Base-by-base conservation (phyloP, 306 rosid species). In the Boehmeria nivea region DNA sequence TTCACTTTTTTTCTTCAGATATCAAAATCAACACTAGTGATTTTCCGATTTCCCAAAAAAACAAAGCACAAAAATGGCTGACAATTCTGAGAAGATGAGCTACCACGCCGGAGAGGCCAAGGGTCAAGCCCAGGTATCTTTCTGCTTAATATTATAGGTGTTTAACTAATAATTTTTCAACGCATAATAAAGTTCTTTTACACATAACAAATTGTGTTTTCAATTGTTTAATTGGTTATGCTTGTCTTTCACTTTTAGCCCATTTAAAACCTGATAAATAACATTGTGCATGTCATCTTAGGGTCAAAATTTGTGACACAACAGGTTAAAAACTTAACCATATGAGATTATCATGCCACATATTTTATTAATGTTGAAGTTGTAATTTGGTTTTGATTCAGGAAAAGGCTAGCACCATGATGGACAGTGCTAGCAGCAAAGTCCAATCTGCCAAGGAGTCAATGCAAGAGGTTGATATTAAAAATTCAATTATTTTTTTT, bases 361-460 rank as follows among this genome's bases (percentile, higher is more conserved):
- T 31, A 10, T 2, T 31, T 31, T 4, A 31, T 31, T 31, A 31
- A 10, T 31, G 9, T 31, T 31, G 5, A 10, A 10, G 9, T 31
- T 31, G 36, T 48, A 4, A 19, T 31, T 40, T 36, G 46, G 24
- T 21, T 39, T 21, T 43, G n/a, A 18, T 12, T 53, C 64, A 82
- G 90, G 91, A 86, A 63, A 83, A 86, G 75, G 12, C 76, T 12
- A 66, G 27, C 64, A 64, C 19, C 55, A 24, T 86, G 62, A 33
- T 73, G 69, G 91, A 73, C 70, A 66, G 16, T 76, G 95, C 83
- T 18, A 1, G 71, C 55, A 61, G 66, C 72, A 75, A 67, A 15
- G 82, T 86, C 19, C 78, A 86, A 14, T 68, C 80, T 21, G 57
- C 88, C 17, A 86, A 71, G 53, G 90, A 73, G 20, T 68, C 95